Evolutionary conservation across 2,329 filamentous ascomycete species (phyloP).

Genomic region (Teratosphaeria gauchensis): DNA sequence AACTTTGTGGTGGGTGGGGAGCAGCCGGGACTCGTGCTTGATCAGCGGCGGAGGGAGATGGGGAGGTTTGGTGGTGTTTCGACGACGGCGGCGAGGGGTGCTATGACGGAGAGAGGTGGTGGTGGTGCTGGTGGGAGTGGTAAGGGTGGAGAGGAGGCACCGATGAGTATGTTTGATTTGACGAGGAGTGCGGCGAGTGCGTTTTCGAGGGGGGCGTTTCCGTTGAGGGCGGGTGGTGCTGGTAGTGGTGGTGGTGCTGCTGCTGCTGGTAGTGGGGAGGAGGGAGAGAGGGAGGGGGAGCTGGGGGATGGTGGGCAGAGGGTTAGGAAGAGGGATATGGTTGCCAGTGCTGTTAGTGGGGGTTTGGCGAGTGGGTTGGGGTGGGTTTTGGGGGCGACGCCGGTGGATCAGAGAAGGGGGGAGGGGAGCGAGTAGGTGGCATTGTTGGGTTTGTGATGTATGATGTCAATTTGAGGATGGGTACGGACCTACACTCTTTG

Average conservation of each 20-base stretch:
- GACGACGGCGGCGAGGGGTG: neutral
- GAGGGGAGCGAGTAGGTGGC: neutral
- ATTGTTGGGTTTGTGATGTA: too few relatives aligned
- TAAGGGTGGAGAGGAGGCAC: slow-evolving; percentile 37
- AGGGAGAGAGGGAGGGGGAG: slow-evolving; percentile 11
- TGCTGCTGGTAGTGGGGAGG: neutral
- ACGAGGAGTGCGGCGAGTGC: slow-evolving; percentile 41
- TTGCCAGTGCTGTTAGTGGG: slow-evolving; percentile 54
- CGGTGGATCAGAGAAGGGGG: slow-evolving; percentile 10
- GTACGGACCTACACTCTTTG: too few relatives aligned
- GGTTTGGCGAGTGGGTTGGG: slow-evolving; percentile 53
- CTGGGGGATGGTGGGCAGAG: slow-evolving; percentile 27
- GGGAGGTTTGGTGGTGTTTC: slow-evolving; percentile 14
- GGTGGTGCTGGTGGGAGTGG: slow-evolving; percentile 9
- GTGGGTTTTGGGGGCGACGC: slow-evolving; percentile 50
- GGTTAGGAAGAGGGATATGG: slow-evolving; percentile 62
- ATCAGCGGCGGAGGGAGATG: slow-evolving; percentile 34
- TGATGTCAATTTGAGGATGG: too few relatives aligned
- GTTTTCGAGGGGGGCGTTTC: slow-evolving; percentile 22
- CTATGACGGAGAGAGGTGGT: neutral
- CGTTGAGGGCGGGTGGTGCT: neutral
- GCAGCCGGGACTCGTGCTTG: slow-evolving; percentile 23
- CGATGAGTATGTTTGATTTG: slow-evolving; percentile 45
- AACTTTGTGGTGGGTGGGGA: slow-evolving; percentile 31
- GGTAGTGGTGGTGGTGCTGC: neutral